Evolutionary conservation across 495 filamentous ascomycete genomes (phyloP).

Genomic region (Hyphodiscus hymeniophilus): DNA sequence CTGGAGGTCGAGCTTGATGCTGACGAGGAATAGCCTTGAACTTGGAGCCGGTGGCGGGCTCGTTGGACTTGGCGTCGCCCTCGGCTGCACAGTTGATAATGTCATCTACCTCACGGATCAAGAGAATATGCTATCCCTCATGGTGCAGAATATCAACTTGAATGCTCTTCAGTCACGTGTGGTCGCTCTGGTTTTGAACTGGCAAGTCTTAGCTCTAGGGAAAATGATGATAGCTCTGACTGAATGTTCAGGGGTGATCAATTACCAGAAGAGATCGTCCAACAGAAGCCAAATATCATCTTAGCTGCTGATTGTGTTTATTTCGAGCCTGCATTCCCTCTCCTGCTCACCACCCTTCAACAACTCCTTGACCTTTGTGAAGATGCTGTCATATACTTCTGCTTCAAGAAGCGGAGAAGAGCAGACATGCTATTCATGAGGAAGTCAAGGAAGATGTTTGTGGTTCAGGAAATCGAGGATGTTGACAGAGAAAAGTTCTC

Average conservation of each 20-base stretch:
- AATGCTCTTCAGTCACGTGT: conserved; percentile 61
- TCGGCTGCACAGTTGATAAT: conserved; percentile 40
- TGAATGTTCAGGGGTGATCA: conserved; percentile 42
- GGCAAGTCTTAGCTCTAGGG: conserved; percentile 41
- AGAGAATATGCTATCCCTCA: conserved; percentile 69
- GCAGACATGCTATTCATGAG: conserved; percentile 69
- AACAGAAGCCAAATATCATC: conserved; percentile 60
- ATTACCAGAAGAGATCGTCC: conserved; percentile 35
- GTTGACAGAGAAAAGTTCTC: conserved; percentile 50
- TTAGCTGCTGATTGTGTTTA: conserved; percentile 96
- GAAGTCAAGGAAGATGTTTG: conserved; percentile 54
- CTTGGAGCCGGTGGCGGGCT: conserved; percentile 88
- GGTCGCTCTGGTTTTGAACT: conserved; percentile 60
- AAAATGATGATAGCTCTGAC: conserved; percentile 3
- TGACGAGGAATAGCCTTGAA: conserved; percentile 57
- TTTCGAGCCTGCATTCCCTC: conserved; percentile 89
- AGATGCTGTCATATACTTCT: conserved; percentile 75
- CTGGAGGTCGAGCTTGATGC: not conserved
- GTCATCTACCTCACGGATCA: conserved; percentile 79
- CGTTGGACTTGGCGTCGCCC: conserved; percentile 64
- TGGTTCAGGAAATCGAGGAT: conserved; percentile 54
- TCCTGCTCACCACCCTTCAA: conserved; percentile 71
- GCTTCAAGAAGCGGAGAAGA: conserved; percentile 81
- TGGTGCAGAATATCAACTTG: conserved; percentile 73
- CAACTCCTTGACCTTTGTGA: conserved; percentile 46